Conservation (phyloP, 495 filamentous ascomycete species). For the Aspergillus heteromorphus region DNA sequence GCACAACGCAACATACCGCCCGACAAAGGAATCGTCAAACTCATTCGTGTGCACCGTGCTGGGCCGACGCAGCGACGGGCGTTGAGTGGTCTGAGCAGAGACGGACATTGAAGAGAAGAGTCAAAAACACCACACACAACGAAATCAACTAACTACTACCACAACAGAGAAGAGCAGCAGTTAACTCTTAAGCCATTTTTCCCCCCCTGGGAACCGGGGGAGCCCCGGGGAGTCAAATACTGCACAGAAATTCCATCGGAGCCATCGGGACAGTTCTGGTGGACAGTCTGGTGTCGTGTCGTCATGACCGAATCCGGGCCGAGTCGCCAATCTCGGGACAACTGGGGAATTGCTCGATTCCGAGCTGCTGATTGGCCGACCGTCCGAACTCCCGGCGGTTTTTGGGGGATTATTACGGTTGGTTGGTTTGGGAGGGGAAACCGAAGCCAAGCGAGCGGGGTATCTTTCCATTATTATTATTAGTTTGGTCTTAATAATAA, state of each 20-base stretch:
- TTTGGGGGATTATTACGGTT: no score
- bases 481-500: no score
- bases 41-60: constrained; percentile 20
- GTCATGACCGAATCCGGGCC: constrained; percentile 5
- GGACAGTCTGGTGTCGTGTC: not conserved
- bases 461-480: no score
- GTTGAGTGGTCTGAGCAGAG: not conserved
- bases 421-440: no score
- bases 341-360: not conserved
- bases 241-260: not conserved
- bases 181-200: no score
- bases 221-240: not conserved
- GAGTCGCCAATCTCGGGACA: not conserved
- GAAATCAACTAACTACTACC: not conserved
- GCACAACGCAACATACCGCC: constrained; percentile 9
- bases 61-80: constrained; percentile 5
- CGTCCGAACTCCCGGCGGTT: no score
- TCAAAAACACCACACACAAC: not conserved
- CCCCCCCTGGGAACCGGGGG: no score
- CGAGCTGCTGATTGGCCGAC: not conserved
- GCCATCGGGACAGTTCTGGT: not conserved
- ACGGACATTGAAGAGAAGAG: not conserved
- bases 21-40: constrained; percentile 20
- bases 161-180: no score
- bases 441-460: no score